Conservation (phyloP, 2,329 filamentous ascomycete genomes). For the Pseudogymnoascus destructans region DNA sequence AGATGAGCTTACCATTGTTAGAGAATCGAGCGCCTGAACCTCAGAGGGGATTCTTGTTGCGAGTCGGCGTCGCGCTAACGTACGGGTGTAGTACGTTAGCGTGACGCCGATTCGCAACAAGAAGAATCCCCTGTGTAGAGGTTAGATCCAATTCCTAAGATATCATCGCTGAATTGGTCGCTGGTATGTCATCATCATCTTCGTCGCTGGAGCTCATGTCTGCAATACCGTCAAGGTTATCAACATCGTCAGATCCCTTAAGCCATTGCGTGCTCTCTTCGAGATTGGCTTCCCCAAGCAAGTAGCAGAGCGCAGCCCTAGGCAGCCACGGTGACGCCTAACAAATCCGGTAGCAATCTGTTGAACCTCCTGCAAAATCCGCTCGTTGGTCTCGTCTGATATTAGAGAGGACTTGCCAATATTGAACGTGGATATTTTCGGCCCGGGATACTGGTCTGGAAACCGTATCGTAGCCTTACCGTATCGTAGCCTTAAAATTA, state of each 20-base stretch:
- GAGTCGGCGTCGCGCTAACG: too few species aligned
- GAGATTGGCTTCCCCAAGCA: slow-evolving; percentile 49
- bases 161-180: slow-evolving; percentile 36
- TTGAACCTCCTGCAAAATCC: slow-evolving; percentile 41
- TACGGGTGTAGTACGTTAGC: slow-evolving; percentile 42
- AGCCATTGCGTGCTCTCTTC: slow-evolving; percentile 48
- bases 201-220: slow-evolving; percentile 79
- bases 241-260: slow-evolving; percentile 48
- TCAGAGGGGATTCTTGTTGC: too few species aligned
- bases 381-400: slow-evolving; percentile 40
- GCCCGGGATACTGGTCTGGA: slow-evolving; percentile 44
- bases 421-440: slow-evolving; percentile 42
- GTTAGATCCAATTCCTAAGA: slow-evolving; percentile 47
- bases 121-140: slow-evolving; percentile 38
- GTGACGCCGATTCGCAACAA: slow-evolving; percentile 36
- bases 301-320: slow-evolving; percentile 49
- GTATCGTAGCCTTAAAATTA: too few species aligned
- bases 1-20: slow-evolving; percentile 48
- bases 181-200: slow-evolving; percentile 42
- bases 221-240: slow-evolving; percentile 39
- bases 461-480: slow-evolving; percentile 48
- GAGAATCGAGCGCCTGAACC: slow-evolving; percentile 49
- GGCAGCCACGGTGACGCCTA: slow-evolving; percentile 45
- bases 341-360: slow-evolving; percentile 43
- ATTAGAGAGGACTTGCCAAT: slow-evolving; percentile 51